Conservation (phyloP, 2,329 filamentous ascomycete species). For the Xylariaceae sp. region DNA sequence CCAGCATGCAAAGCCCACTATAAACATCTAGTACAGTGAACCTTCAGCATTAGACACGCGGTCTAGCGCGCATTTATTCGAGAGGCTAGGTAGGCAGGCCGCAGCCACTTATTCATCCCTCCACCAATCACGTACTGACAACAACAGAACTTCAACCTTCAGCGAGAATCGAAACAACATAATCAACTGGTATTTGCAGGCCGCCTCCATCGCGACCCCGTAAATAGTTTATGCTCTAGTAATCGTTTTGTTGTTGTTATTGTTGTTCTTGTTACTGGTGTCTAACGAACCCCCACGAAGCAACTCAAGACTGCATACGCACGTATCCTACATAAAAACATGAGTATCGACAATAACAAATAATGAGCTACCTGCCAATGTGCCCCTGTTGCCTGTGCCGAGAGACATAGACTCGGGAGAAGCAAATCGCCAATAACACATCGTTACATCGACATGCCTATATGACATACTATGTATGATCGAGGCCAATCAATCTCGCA, state of each 20-base stretch:
- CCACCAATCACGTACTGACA: slow-evolving; percentile 8
- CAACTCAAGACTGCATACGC: slow-evolving; percentile 1
- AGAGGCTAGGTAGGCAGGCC: slow-evolving; percentile 1
- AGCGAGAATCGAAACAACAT: slow-evolving; percentile 18
- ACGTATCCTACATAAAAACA: slow-evolving; percentile 12
- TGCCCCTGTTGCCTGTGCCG: too few species aligned
- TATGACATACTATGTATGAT: slow-evolving; percentile 14
- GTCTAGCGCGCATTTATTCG: slow-evolving; percentile 23
- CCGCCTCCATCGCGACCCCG: slow-evolving; percentile 10
- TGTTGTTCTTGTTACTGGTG: background rate
- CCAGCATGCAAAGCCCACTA: slow-evolving; percentile 2
- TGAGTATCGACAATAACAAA: slow-evolving; percentile 10
- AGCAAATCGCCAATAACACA: slow-evolving; percentile 14
- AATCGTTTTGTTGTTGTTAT: too few species aligned
- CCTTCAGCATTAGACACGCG: slow-evolving; percentile 12
- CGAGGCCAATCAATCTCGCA: slow-evolving; percentile 26
- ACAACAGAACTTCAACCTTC: background rate
- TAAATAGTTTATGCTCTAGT: slow-evolving; percentile 1
- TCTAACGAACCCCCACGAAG: background rate
- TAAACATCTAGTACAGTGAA: slow-evolving; percentile 9
- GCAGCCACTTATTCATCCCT: slow-evolving; percentile 7
- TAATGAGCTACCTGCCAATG: background rate
- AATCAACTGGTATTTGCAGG: slow-evolving; percentile 15
- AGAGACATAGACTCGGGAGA: slow-evolving; percentile 19
- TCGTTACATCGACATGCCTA: background rate